Percentiles rank a stretch among this genome's conserved stretches.
These are phyloP conservation scores for Malassezia equina DNA, from an alignment of 1,284 basidiomycete genomes.

Conservation along the genomic window DNA sequence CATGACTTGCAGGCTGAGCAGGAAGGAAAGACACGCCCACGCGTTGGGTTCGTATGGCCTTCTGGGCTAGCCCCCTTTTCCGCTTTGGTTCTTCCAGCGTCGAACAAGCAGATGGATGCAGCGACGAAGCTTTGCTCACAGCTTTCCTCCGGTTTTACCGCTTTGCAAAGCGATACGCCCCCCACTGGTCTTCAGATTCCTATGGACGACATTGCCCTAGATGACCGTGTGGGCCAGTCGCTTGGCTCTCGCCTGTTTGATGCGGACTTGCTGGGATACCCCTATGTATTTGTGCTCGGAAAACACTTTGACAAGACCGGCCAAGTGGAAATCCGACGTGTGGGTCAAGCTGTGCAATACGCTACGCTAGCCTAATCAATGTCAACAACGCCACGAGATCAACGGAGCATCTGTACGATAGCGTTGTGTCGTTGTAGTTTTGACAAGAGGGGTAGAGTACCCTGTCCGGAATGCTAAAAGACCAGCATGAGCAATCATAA, in stretches of 20 bases:
- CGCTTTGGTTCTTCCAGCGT: constrained; percentile 21
- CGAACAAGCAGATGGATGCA: constrained; percentile 9
- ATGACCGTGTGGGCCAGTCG: constrained; percentile 32
- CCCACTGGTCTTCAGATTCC: neutral
- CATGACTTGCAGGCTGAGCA: neutral
- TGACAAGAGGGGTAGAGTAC: constrained; percentile 29
- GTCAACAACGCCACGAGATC: constrained; percentile 15
- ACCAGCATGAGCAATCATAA: constrained; percentile 99
- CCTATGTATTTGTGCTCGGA: constrained; percentile 37
- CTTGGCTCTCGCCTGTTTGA: constrained; percentile 46
- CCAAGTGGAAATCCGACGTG: constrained; percentile 29
- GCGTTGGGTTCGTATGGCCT: constrained; percentile 42
- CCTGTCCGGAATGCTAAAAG: constrained; percentile 87
- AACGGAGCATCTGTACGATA: constrained; percentile 43
- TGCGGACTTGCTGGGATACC: constrained; percentile 45
- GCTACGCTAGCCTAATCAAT: neutral
- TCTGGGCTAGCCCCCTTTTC: constrained; percentile 31
- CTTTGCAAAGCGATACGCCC: neutral
- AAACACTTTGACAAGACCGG: constrained; percentile 24
- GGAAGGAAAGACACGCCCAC: neutral
- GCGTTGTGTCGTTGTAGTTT: constrained; percentile 43
- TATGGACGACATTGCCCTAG: constrained; percentile 29
- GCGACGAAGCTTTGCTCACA: neutral
- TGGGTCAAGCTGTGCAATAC: neutral
- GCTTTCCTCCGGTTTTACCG: neutral